Percentiles rank a stretch among this genome's conserved stretches.
phyloP scores from a whole-genome alignment of 2,329 filamentous ascomycete genomes.

The Parastagonospora avenae region DNA sequence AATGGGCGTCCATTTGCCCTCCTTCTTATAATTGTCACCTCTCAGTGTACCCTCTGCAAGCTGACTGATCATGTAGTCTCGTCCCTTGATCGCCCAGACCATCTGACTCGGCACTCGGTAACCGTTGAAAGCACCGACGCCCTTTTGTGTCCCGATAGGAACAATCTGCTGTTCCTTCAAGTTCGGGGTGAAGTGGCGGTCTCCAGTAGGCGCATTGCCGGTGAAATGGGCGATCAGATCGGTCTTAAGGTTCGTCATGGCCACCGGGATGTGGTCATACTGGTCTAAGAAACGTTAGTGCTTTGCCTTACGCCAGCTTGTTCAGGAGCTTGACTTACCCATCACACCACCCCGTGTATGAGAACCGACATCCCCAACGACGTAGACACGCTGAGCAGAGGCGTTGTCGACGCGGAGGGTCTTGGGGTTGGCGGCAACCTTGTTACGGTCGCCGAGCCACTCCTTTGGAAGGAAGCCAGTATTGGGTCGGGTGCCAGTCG shows the following conservation, averaged over 20 bases:
- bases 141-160: slow-evolving; percentile 45
- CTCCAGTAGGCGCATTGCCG: slow-evolving; percentile 30
- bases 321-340: slow-evolving; percentile 44
- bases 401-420: slow-evolving; percentile 55
- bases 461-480: slow-evolving; percentile 58
- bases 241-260: slow-evolving; percentile 53
- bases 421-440: slow-evolving; percentile 55
- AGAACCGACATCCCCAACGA: slow-evolving; percentile 55
- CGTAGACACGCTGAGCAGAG: slow-evolving; percentile 52
- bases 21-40: slow-evolving; percentile 43
- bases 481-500: slow-evolving; percentile 59
- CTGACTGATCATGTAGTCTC: slow-evolving; percentile 46
- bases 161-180: slow-evolving; percentile 42
- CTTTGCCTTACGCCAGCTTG: too few species aligned
- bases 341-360: slow-evolving; percentile 53
- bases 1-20: slow-evolving; percentile 41
- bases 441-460: slow-evolving; percentile 56
- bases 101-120: slow-evolving; percentile 47
- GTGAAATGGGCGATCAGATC: slow-evolving; percentile 49
- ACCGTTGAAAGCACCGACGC: slow-evolving; percentile 46
- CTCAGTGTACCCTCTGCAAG: slow-evolving; percentile 32
- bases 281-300: too few species aligned
- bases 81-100: slow-evolving; percentile 52
- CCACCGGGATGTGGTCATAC: slow-evolving; percentile 41
- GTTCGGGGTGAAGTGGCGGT: slow-evolving; percentile 40